Evolutionary conservation across 768 basidiomycete genomes (phyloP), one percentile per base, ranked within the genome.

Genomic region (Asterophora parasitica): DNA sequence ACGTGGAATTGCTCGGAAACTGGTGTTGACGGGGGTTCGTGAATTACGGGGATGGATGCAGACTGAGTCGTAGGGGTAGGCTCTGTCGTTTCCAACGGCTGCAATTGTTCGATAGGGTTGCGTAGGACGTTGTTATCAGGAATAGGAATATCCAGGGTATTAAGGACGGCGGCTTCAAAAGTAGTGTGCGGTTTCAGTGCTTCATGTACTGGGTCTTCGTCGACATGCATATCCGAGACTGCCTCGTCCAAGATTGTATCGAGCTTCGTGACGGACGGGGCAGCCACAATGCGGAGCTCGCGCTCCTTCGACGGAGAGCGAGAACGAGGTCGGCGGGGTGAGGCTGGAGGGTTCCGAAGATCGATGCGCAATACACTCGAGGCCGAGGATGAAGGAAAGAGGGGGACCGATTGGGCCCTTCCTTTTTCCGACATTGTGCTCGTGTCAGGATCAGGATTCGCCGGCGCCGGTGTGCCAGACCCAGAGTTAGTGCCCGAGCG

Each of bases 331-430:
- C 67, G 67, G 42, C 65, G 66, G 4, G 74, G 73, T 26, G 73
- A 74, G 4, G 61, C 52, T 9, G 72, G 72, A 7, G 67, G 69
- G 42, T 73, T 72, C 44, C 65, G 65, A 43, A 76, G 65, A 58
- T 77, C 74, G 34, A 76, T 65, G 27, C 64, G 69, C 15, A 67
- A 62, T 11, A 67, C 46, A 12, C 31, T 39, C 13, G 54, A 42
- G 37, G 63, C 50, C 8, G 53, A 49, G 23, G 58, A 57, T 9
- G 64, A 50, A 28, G 67, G 59, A 43, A 74, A 73, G 28, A 74
- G 48, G 12, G 75, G 75, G 2, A 78, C 73, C 28, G 75, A 77
- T 38, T 66, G 71, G 4, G 76, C 74, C 48, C 76, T 68, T 38
- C 58, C 60, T 51, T 65, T 70, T 30, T 56, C 49, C 8, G 63